Percentiles rank a stretch among this genome's conserved stretches.
Conservation (phyloP, 2,329 filamentous ascomycete genomes). For the Hypoxylon sp. region DNA sequence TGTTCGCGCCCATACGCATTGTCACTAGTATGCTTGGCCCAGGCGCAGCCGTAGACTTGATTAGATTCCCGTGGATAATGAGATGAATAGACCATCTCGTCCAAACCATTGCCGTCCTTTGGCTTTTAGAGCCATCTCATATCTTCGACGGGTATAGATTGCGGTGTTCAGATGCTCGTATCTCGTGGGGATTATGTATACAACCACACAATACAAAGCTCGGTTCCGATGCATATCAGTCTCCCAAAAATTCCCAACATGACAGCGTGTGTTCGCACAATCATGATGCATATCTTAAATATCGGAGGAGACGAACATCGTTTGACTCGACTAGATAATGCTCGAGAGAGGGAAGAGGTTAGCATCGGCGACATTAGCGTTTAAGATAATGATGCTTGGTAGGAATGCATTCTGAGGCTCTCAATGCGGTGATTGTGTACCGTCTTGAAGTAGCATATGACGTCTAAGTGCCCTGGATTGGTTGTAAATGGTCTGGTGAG, state of each 20-base stretch:
- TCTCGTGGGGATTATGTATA: no score
- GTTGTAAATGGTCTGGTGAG: constrained; percentile 30
- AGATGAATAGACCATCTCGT: not conserved
- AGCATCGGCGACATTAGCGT: not conserved
- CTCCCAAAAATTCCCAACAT: not conserved
- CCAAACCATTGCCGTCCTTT: not conserved
- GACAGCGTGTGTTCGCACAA: not conserved
- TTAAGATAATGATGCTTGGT: not conserved
- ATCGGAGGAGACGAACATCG: not conserved
- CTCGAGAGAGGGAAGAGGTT: constrained; percentile 6
- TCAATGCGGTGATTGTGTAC: constrained; percentile 32
- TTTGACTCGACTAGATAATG: constrained; percentile 18
- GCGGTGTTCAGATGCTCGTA: not conserved
- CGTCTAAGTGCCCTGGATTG: constrained; percentile 23
- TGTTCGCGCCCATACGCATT: not conserved
- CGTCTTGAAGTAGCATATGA: constrained; percentile 23
- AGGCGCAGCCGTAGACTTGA: not conserved
- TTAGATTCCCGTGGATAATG: not conserved
- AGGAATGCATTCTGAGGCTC: not conserved
- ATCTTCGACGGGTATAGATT: not conserved
- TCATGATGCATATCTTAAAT: constrained; percentile 2
- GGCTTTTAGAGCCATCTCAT: not conserved
- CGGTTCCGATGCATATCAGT: not conserved
- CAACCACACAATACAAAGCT: not conserved
- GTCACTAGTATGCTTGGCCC: not conserved